Evolutionary conservation across 2,329 filamentous ascomycete genomes (phyloP).

Genomic region (Diaporthe destruens): DNA sequence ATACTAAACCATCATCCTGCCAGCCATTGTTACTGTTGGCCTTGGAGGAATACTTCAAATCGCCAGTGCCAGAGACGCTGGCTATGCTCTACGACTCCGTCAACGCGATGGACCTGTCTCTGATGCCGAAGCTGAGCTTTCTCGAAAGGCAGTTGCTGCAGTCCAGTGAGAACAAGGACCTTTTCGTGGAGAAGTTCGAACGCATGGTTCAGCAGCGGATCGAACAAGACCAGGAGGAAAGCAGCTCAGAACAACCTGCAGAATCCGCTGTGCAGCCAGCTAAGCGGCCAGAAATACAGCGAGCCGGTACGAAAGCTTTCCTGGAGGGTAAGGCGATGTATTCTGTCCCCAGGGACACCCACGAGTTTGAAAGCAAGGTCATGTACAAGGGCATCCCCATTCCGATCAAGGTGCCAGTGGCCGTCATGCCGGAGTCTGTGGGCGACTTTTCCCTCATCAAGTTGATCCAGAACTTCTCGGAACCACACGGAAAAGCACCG

Average conservation of each 20-base stretch:
- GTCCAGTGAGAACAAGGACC: slow-evolving; percentile 91
- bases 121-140: slow-evolving; percentile 87
- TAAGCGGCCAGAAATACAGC: slow-evolving; percentile 63
- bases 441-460: slow-evolving; percentile 98
- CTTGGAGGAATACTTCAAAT: slow-evolving; percentile 96
- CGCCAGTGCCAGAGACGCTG: slow-evolving; percentile 87
- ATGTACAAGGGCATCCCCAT: slow-evolving; percentile 97
- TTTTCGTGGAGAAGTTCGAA: slow-evolving; percentile 98
- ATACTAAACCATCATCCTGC: slow-evolving; percentile 36
- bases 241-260: slow-evolving; percentile 49
- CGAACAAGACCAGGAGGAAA: slow-evolving; percentile 68
- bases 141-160: slow-evolving; percentile 90
- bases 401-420: slow-evolving; percentile 94
- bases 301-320: slow-evolving; percentile 73
- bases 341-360: slow-evolving; percentile 89
- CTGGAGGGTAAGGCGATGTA: slow-evolving; percentile 75
- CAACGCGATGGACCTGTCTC: slow-evolving; percentile 95
- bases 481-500: slow-evolving; percentile 82
- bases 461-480: slow-evolving; percentile 93
- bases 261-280: slow-evolving; percentile 63
- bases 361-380: slow-evolving; percentile 96
- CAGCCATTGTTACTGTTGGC: slow-evolving; percentile 90
- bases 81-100: slow-evolving; percentile 91
- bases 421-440: slow-evolving; percentile 93
- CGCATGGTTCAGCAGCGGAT: slow-evolving; percentile 89